Evolutionary conservation across 768 basidiomycete species (phyloP).

Genomic region (Russula sp.): DNA sequence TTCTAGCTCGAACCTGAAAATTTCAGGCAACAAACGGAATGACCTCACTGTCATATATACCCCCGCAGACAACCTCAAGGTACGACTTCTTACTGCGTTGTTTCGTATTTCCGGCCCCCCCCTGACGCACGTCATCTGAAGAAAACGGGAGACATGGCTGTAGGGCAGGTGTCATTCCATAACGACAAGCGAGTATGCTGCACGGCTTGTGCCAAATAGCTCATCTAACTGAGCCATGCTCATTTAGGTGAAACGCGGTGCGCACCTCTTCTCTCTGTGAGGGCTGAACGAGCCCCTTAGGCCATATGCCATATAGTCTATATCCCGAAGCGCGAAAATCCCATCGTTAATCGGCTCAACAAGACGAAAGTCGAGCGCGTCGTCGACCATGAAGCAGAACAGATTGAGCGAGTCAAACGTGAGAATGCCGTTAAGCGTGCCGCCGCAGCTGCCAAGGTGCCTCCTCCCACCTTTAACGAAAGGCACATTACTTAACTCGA

Average conservation of each 20-base stretch:
- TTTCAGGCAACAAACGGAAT: slow-evolving; percentile 89
- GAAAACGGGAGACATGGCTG: slow-evolving; percentile 98
- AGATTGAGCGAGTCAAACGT: slow-evolving; percentile 69
- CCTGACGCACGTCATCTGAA: slow-evolving; percentile 26
- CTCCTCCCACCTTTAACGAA: not conserved
- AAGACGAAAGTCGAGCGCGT: slow-evolving; percentile 82
- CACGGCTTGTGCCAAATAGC: not conserved
- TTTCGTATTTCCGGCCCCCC: not conserved
- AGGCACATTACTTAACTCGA: not conserved
- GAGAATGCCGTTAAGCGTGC: slow-evolving; percentile 60
- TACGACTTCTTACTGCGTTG: slow-evolving; percentile 25
- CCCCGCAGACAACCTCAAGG: slow-evolving; percentile 88
- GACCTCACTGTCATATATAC: slow-evolving; percentile 92
- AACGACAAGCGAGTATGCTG: slow-evolving; percentile 69
- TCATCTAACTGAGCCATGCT: not conserved
- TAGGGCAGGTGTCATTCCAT: slow-evolving; percentile 94
- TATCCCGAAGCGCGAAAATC: slow-evolving; percentile 74
- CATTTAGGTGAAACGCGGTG: slow-evolving; percentile 72
- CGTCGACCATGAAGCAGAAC: slow-evolving; percentile 90
- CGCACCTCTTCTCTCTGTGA: not conserved
- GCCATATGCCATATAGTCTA: slow-evolving; percentile 44
- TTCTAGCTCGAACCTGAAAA: not conserved
- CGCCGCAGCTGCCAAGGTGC: slow-evolving; percentile 61
- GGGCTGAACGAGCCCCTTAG: not conserved
- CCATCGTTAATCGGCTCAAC: slow-evolving; percentile 85